Conservation (phyloP, 75 land plant species). For the Pinus tabuliformis region DNA sequence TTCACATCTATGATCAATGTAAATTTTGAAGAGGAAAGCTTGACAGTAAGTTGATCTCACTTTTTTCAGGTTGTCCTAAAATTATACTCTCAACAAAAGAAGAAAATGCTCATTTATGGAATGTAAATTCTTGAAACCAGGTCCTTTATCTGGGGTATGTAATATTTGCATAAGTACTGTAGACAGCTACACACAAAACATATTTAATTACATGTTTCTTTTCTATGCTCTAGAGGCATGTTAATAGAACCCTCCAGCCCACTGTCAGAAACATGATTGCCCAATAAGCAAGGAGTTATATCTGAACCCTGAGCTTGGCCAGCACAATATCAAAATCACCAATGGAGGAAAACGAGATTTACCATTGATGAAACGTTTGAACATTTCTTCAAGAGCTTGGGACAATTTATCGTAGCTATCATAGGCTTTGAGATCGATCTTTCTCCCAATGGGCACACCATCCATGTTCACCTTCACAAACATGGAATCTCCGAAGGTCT, state of each 20-base stretch:
- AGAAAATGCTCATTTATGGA: background rate
- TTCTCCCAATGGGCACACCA: conserved; percentile 57
- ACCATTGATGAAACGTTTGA: conserved; percentile 21
- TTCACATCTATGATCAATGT: background rate
- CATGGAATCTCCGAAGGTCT: conserved; percentile 14
- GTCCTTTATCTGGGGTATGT: too few species aligned
- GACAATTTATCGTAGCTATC: conserved; percentile 47
- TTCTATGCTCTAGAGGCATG: background rate
- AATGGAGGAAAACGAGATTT: background rate
- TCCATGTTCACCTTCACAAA: conserved; percentile 74
- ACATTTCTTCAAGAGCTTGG: conserved; percentile 50
- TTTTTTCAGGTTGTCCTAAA: background rate
- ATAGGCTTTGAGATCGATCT: conserved; percentile 49
- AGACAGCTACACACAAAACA: too few species aligned
- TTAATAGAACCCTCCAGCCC: background rate
- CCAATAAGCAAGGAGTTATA: too few species aligned
- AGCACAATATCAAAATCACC: background rate
- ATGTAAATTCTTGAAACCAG: background rate
- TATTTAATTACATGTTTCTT: too few species aligned
- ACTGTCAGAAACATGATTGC: background rate
- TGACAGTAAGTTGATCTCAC: background rate
- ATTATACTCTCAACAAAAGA: background rate
- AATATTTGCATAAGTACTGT: too few species aligned
- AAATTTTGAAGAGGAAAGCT: background rate
- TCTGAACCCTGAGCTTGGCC: too few species aligned